Conservation (phyloP, 2,329 filamentous ascomycete species). For the Botrytis cinerea region DNA sequence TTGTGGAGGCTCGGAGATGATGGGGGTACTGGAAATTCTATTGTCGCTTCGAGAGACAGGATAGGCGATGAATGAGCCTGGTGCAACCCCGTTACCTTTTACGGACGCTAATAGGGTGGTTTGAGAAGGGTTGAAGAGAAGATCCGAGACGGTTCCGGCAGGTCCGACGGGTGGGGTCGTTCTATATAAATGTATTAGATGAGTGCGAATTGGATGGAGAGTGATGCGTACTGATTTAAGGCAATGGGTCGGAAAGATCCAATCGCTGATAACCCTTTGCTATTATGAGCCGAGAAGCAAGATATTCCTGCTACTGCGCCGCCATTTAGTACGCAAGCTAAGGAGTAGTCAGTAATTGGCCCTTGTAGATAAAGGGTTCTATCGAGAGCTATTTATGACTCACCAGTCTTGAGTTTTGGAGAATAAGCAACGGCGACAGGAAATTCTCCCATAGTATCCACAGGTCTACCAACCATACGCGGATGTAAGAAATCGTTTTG, state of each 20-base stretch:
- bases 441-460: constrained; percentile 51
- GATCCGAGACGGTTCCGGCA: constrained; percentile 58
- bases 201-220: not conserved
- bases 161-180: constrained; percentile 60
- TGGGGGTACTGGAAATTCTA: constrained; percentile 22
- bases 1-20: constrained; percentile 23
- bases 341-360: not conserved
- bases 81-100: constrained; percentile 54
- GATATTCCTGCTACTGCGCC: constrained; percentile 49
- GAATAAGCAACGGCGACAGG: constrained; percentile 55
- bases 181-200: constrained; percentile 38
- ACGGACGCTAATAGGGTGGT: constrained; percentile 55
- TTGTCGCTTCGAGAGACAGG: constrained; percentile 9
- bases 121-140: constrained; percentile 59
- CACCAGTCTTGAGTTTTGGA: constrained; percentile 42
- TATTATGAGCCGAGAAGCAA: constrained; percentile 45
- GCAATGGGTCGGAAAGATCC: constrained; percentile 50
- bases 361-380: not conserved
- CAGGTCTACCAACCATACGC: constrained; percentile 47
- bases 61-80: constrained; percentile 30
- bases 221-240: not conserved
- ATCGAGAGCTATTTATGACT: not conserved
- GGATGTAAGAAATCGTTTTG: constrained; percentile 47
- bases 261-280: constrained; percentile 46
- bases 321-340: constrained; percentile 50